These are phyloP conservation scores for Sphaerulina vaccinii DNA, from an alignment of 2,329 filamentous ascomycete genomes.

Conservation along the genomic window DNA sequence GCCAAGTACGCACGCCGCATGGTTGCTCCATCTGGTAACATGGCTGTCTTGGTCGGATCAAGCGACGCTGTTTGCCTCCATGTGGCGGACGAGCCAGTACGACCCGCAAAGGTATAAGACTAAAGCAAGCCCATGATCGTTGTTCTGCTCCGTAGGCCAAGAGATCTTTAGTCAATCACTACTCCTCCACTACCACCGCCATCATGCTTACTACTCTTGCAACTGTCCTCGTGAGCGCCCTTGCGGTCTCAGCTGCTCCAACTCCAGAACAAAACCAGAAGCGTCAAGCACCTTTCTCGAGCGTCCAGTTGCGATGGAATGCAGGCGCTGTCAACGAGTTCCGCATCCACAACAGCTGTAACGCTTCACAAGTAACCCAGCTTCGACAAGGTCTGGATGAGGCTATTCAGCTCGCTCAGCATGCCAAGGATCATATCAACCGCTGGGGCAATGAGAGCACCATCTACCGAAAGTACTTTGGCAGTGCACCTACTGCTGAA, in stretches of 20 bases:
- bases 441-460: constrained; percentile 57
- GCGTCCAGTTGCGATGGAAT: constrained; percentile 21
- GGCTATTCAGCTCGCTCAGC: constrained; percentile 56
- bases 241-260: constrained; percentile 19
- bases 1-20: constrained; percentile 10
- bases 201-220: constrained; percentile 16
- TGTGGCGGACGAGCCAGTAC: constrained; percentile 1
- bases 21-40: constrained; percentile 7
- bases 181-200: neutral
- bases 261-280: constrained; percentile 17
- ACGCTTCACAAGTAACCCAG: constrained; percentile 59
- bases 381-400: constrained; percentile 59
- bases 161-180: neutral
- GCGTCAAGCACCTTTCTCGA: constrained; percentile 20
- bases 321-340: constrained; percentile 43
- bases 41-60: constrained; percentile 6
- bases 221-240: constrained; percentile 16
- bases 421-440: constrained; percentile 63
- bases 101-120: constrained; percentile 3
- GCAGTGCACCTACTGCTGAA: constrained; percentile 56
- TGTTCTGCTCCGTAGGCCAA: neutral
- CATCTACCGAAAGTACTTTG: constrained; percentile 67
- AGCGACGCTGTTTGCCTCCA: constrained; percentile 3
- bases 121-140: constrained; percentile 2
- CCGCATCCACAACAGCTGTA: constrained; percentile 65